Evolutionary conservation across 345 rosid genomes (phyloP).

Genomic region (Citrus trifoliata): DNA sequence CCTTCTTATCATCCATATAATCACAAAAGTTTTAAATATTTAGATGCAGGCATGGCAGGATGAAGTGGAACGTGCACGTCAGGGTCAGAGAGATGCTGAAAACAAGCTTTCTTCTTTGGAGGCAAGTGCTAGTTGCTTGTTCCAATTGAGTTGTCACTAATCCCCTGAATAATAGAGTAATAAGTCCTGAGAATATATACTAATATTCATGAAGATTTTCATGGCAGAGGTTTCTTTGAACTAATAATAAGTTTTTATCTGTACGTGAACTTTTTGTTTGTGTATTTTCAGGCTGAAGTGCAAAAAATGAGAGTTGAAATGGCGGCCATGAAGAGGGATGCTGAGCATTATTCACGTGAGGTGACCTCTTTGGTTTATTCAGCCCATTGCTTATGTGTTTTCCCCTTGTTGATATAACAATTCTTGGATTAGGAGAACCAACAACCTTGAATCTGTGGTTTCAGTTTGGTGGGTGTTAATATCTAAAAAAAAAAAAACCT

Average conservation of each 20-base stretch:
- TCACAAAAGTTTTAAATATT: slow-evolving; percentile 11
- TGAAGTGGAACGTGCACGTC: slow-evolving; percentile 93
- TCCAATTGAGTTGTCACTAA: not conserved
- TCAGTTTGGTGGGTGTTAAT: not conserved
- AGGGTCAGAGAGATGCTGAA: slow-evolving; percentile 94
- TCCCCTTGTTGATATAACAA: not conserved
- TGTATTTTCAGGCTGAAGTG: slow-evolving; percentile 71
- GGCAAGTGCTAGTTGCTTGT: slow-evolving; percentile 42
- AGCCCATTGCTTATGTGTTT: slow-evolving; percentile 7
- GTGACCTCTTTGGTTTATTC: slow-evolving; percentile 37
- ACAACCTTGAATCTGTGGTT: not conserved
- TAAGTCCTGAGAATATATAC: not conserved
- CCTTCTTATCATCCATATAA: not conserved
- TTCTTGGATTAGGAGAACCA: not conserved
- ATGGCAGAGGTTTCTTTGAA: not conserved
- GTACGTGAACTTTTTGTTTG: not conserved
- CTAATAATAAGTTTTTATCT: not conserved
- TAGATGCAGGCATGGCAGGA: slow-evolving; percentile 97
- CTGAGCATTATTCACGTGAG: slow-evolving; percentile 99
- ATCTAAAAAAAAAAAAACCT: not conserved
- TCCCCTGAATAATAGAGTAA: not conserved
- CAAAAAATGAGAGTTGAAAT: slow-evolving; percentile 96
- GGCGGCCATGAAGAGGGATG: slow-evolving; percentile 99
- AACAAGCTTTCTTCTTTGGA: slow-evolving; percentile 85
- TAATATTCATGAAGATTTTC: not conserved